Conservation (phyloP, 257 asterid species). For the Lavandula angustifolia region DNA sequence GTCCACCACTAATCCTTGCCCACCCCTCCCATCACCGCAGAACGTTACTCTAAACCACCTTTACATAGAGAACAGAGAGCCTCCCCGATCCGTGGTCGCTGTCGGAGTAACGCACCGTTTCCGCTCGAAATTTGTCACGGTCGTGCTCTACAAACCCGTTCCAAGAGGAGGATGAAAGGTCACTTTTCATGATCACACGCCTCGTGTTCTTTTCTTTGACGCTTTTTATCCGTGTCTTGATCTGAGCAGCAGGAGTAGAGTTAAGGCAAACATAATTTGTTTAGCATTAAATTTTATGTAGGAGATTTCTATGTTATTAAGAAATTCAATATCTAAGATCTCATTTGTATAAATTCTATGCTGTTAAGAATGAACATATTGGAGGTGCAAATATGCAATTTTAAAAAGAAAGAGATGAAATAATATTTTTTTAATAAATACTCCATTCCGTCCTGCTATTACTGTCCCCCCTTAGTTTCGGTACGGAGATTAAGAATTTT, state of each 20-base stretch:
- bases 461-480: too few species aligned
- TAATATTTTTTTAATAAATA: too few species aligned
- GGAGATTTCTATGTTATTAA: conserved; percentile 16
- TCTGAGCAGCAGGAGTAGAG: conserved; percentile 2
- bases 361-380: too few species aligned
- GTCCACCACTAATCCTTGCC: conserved; percentile 41
- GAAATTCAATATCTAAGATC: conserved; percentile 12
- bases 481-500: too few species aligned
- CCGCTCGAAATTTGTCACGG: conserved; percentile 79
- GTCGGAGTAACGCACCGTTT: conserved; percentile 87
- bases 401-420: too few species aligned
- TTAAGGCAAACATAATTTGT: conserved; percentile 11
- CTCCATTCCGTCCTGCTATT: too few species aligned
- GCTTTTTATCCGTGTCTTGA: conserved; percentile 10
- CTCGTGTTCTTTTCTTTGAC: conserved; percentile 11
- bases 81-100: conserved; percentile 72
- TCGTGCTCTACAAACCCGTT: conserved; percentile 91
- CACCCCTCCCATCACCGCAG: conserved; percentile 65
- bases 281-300: conserved; percentile 7
- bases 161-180: conserved; percentile 61
- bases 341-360: too few species aligned
- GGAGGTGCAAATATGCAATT: too few species aligned
- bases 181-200: conserved; percentile 24
- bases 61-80: conserved; percentile 73
- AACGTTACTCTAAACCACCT: conserved; percentile 82